These are phyloP conservation scores for Rhododendron simsii DNA, from an alignment of 148 eudicot species.

Conservation along the genomic window DNA sequence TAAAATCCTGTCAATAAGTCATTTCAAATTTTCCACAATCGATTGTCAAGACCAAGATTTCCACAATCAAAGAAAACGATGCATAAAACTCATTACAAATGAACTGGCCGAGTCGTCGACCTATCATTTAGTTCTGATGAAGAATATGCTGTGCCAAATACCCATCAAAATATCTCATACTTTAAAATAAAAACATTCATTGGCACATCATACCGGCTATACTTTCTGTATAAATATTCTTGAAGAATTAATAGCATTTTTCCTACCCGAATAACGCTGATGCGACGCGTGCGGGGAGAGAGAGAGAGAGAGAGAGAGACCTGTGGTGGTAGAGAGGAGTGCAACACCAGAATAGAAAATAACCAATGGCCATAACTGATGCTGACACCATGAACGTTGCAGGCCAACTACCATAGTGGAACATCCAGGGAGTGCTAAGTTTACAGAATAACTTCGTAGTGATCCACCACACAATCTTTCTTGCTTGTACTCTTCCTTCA, in stretches of 20 bases:
- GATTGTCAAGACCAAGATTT: too few species aligned
- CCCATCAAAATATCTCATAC: too few species aligned
- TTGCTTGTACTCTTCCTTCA: not conserved
- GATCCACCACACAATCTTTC: not conserved
- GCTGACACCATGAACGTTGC: not conserved
- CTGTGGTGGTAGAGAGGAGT: not conserved
- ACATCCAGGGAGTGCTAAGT: not conserved
- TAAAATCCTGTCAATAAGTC: too few species aligned
- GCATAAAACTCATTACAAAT: too few species aligned
- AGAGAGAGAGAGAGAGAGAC: not conserved
- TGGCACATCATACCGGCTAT: not conserved
- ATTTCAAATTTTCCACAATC: too few species aligned
- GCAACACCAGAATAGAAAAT: not conserved
- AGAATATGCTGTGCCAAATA: too few species aligned
- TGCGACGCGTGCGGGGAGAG: too few species aligned
- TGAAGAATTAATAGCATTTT: not conserved
- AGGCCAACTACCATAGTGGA: not conserved
- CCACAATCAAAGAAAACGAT: too few species aligned
- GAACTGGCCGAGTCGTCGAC: too few species aligned
- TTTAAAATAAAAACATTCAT: not conserved
- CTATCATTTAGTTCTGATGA: not conserved
- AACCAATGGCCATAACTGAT: not conserved
- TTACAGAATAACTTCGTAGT: not conserved
- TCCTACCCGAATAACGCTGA: not conserved
- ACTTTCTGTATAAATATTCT: not conserved